Conservation (phyloP, 2,329 filamentous ascomycete genomes). For the Diaporthe helianthi region DNA sequence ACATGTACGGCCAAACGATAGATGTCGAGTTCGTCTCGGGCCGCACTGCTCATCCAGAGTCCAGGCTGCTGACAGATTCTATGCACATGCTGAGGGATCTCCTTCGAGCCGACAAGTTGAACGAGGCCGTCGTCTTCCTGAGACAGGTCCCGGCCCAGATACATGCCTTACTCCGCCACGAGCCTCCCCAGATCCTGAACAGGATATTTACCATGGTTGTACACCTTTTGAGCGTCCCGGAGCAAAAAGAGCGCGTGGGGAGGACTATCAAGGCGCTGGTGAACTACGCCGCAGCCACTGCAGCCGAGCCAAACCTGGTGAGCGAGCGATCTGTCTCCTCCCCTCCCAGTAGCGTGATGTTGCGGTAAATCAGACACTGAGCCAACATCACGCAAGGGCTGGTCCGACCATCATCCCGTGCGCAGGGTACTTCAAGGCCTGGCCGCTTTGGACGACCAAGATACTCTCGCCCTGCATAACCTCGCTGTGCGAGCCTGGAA, state of each 20-base stretch:
- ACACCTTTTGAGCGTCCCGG: constrained; percentile 10
- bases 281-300: constrained; percentile 24
- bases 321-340: not conserved
- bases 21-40: not conserved
- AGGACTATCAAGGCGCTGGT: constrained; percentile 19
- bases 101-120: not conserved
- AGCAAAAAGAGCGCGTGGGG: not conserved
- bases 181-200: constrained; percentile 26
- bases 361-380: not conserved
- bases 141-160: constrained; percentile 14
- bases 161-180: constrained; percentile 15
- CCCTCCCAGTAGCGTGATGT: not conserved
- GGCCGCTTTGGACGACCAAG: not conserved
- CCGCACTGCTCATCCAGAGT: not conserved
- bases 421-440: constrained; percentile 13
- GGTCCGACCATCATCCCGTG: constrained; percentile 26
- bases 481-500: constrained; percentile 24
- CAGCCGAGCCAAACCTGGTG: constrained; percentile 3
- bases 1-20: not conserved
- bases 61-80: not conserved
- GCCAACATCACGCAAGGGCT: not conserved
- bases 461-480: constrained; percentile 4
- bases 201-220: constrained; percentile 18
- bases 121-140: constrained; percentile 25
- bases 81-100: not conserved